Conservation (phyloP, 169 alveolate species). For the Amoebophrya sp. region DNA sequence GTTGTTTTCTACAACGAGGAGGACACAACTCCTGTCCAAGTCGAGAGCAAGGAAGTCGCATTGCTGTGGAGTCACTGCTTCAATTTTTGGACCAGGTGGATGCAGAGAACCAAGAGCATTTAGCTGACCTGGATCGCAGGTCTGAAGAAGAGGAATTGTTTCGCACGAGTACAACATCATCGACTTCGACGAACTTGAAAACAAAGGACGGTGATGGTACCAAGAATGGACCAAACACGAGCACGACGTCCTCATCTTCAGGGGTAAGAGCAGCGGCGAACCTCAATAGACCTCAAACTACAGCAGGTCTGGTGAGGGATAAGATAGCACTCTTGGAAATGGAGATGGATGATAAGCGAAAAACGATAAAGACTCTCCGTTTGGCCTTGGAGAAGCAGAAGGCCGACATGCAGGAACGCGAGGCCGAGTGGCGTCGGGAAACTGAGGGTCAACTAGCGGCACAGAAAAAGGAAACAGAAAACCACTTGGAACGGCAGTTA, state of each 20-base stretch:
- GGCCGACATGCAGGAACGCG: neutral
- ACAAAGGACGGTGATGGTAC: too few species aligned
- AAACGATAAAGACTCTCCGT: neutral
- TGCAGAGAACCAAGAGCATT: neutral
- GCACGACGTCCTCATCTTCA: too few species aligned
- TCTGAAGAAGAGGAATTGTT: too few species aligned
- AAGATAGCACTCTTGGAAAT: neutral
- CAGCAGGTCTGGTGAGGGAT: neutral
- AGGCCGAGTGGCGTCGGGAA: neutral
- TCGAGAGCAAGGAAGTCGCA: neutral
- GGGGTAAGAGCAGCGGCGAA: too few species aligned
- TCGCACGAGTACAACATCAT: too few species aligned
- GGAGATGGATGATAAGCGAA: neutral
- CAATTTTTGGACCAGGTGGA: neutral
- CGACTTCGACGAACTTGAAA: too few species aligned
- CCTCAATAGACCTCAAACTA: too few species aligned
- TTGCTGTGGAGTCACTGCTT: neutral
- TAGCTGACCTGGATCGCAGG: neutral
- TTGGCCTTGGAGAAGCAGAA: neutral
- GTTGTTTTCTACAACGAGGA: too few species aligned
- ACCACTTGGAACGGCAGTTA: neutral
- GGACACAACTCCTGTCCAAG: neutral
- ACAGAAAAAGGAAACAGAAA: neutral
- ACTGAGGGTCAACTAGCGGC: neutral
- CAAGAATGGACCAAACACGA: too few species aligned